Evolutionary conservation across 352 stramenopile genomes (phyloP).

Genomic region (Globisporangium nagaii): DNA sequence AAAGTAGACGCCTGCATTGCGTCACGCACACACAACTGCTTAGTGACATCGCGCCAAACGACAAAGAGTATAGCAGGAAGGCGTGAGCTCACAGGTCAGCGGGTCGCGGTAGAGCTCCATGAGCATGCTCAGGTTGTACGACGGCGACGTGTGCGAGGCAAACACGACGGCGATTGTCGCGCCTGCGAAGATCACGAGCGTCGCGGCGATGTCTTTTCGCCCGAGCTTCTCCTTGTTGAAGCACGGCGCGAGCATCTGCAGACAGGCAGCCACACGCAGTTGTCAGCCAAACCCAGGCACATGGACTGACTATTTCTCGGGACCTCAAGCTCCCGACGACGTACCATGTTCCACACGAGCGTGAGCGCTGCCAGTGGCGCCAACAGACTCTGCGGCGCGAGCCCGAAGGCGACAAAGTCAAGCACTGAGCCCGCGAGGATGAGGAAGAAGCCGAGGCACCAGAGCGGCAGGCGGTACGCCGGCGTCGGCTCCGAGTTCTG

Average conservation of each 20-base stretch:
- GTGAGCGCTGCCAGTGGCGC: slow-evolving; percentile 85
- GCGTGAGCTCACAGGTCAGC: slow-evolving; percentile 34
- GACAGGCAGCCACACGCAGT: not conserved
- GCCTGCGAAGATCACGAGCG: slow-evolving; percentile 78
- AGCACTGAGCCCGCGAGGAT: slow-evolving; percentile 79
- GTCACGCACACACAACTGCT: not conserved
- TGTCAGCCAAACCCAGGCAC: not conserved
- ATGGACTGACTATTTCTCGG: no score
- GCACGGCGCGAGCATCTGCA: slow-evolving; percentile 69
- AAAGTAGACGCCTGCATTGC: slow-evolving; percentile 39
- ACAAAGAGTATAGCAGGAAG: not conserved
- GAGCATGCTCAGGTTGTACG: slow-evolving; percentile 78
- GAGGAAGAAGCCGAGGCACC: slow-evolving; percentile 78
- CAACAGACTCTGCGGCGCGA: slow-evolving; percentile 86
- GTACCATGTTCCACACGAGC: slow-evolving; percentile 89
- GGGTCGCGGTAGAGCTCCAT: slow-evolving; percentile 73
- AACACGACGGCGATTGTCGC: slow-evolving; percentile 83
- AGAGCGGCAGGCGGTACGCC: slow-evolving; percentile 76
- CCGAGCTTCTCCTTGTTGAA: slow-evolving; percentile 87
- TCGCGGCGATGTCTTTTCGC: slow-evolving; percentile 72
- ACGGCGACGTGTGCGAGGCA: slow-evolving; percentile 75
- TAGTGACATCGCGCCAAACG: not conserved
- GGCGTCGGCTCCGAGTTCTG: slow-evolving; percentile 39
- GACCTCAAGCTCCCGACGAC: not conserved
- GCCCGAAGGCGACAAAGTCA: slow-evolving; percentile 89